phyloP scores from a whole-genome alignment of 225 moss, liverwort and hornwort species.

The Physcomitrium patens region DNA sequence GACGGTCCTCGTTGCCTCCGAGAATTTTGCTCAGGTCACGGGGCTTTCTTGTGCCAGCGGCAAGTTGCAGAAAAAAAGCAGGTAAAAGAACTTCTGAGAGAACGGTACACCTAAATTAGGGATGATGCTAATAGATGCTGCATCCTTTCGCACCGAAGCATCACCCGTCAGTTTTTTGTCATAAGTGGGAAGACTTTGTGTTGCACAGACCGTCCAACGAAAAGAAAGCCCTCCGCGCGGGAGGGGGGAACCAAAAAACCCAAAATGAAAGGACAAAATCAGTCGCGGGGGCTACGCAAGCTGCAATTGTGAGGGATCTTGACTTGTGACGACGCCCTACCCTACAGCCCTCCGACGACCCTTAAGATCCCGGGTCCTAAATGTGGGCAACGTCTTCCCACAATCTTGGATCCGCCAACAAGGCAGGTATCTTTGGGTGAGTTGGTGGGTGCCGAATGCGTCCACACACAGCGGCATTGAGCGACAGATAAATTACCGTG shows the following conservation, averaged over 20 bases:
- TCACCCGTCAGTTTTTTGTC: neutral
- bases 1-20: too few relatives aligned
- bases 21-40: too few relatives aligned
- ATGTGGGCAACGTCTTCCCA: neutral
- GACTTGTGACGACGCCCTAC: neutral
- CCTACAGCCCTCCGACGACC: neutral
- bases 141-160: neutral
- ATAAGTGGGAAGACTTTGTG: too few relatives aligned
- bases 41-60: too few relatives aligned
- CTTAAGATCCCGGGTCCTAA: neutral
- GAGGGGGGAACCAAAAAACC: too few relatives aligned
- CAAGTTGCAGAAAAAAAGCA: too few relatives aligned
- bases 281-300: neutral
- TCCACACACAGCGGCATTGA: too few relatives aligned
- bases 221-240: too few relatives aligned
- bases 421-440: neutral
- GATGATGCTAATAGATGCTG: too few relatives aligned
- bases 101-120: neutral
- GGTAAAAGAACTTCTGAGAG: neutral
- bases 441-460: neutral
- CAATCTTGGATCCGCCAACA: slow-evolving; percentile 16
- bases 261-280: neutral
- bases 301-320: neutral
- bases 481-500: too few relatives aligned
- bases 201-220: too few relatives aligned